Base-by-base conservation (phyloP, 176 grass and related monocot genomes). In the Dactylis glomerata region DNA sequence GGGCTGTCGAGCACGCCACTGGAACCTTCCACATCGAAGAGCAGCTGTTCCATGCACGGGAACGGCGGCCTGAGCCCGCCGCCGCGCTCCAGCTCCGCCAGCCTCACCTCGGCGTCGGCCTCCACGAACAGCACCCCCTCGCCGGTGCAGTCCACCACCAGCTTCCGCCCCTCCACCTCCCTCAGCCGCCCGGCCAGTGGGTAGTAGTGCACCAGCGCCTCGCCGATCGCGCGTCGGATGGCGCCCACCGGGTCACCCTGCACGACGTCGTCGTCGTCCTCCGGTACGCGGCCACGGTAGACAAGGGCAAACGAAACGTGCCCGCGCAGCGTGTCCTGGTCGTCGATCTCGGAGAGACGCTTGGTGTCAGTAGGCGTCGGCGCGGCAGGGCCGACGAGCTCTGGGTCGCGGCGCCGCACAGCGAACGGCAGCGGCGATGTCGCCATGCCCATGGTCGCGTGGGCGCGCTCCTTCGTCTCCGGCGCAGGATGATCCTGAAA, bases 291-390 rank as follows among this genome's bases (percentile, higher is more conserved):
- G 24, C 68, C 68, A 15, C 71, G 89, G 86, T 84, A 89, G 34
- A 91, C 58, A 50, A 84, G 20, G 26, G 84, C 3, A 56, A 65
- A 38, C 0, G 42, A n/a, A 9, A 76, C 62, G 0, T 80, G 75
- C 3, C 14, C 2, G 0, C 77, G 76, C 17, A 94, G 69, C 2
- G 34, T 26, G 0, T 65, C 87, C 52, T 94, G 77, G 87, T 85
- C 84, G 65, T 94, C 92, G 58, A 92, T 79, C 73, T 94, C 92
- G 10, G 89, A 92, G 0, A 94, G 71, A 16, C 68, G 86, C 44
- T 91, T 94, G 10, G 76, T 73, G 41, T 87, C 84, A 1, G 5
- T 58, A 0, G 86, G 89, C 11, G 84, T 89, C 7, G 73, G 64
- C 15, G 8, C 8, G 1, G 87, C 28, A 0, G 86, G 92, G 22